Evolutionary conservation across 768 basidiomycete genomes (phyloP).

Genomic region (Rickenella mellea): DNA sequence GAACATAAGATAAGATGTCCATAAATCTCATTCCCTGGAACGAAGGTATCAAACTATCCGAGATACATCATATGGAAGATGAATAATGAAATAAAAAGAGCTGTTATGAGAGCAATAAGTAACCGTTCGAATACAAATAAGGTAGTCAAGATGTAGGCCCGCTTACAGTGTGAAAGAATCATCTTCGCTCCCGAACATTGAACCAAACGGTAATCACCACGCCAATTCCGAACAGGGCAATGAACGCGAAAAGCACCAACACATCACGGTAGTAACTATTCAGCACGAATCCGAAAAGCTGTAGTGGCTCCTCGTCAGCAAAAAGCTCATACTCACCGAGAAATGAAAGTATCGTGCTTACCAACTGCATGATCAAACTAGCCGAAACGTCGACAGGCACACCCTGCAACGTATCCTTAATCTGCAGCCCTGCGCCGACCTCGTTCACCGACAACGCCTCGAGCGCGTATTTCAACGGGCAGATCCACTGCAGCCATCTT

Average conservation of each 20-base stretch:
- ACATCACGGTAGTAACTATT: slow-evolving; percentile 87
- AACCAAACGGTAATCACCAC: slow-evolving; percentile 75
- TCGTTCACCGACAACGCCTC: slow-evolving; percentile 90
- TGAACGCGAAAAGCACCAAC: slow-evolving; percentile 77
- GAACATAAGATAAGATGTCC: too few relatives aligned
- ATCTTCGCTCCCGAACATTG: slow-evolving; percentile 70
- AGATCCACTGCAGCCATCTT: slow-evolving; percentile 89
- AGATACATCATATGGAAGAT: too few relatives aligned
- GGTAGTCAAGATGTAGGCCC: too few relatives aligned
- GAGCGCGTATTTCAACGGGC: slow-evolving; percentile 73
- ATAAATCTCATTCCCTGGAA: too few relatives aligned
- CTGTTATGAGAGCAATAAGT: too few relatives aligned
- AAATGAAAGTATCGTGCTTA: slow-evolving; percentile 23
- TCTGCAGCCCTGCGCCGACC: slow-evolving; percentile 81
- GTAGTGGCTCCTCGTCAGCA: neutral
- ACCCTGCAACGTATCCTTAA: slow-evolving; percentile 66
- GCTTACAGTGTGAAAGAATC: too few relatives aligned
- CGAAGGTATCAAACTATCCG: too few relatives aligned
- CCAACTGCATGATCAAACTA: slow-evolving; percentile 75
- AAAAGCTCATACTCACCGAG: neutral
- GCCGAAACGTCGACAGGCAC: slow-evolving; percentile 80
- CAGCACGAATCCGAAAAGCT: slow-evolving; percentile 81
- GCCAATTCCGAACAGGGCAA: slow-evolving; percentile 64
- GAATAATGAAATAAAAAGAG: too few relatives aligned
- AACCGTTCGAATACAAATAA: too few relatives aligned